Evolutionary conservation across 2,329 filamentous ascomycete genomes (phyloP).

Genomic region (Talaromyces albobiverticillius): DNA sequence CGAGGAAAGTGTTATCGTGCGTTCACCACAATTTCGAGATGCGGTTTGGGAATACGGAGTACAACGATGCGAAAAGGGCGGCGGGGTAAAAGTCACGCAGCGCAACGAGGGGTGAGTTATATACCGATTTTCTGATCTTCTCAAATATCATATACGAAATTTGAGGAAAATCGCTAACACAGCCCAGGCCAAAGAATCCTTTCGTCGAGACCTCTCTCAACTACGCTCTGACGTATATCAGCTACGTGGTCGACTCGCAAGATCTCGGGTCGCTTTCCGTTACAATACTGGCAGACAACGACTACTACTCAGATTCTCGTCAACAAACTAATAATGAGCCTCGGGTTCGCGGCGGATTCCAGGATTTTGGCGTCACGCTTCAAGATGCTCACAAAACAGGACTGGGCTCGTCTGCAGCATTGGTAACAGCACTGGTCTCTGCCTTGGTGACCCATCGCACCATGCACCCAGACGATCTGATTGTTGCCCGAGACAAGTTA

Average conservation of each 20-base stretch:
- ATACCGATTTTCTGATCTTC: conserved; percentile 1
- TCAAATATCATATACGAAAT: not conserved
- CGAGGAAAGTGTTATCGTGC: conserved; percentile 72
- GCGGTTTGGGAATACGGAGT: conserved; percentile 88
- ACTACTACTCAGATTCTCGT: conserved; percentile 83
- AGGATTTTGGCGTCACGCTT: conserved; percentile 73
- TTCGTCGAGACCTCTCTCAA: conserved; percentile 91
- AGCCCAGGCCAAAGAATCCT: conserved; percentile 60
- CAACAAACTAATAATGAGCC: conserved; percentile 34
- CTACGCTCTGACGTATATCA: conserved; percentile 81
- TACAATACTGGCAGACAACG: conserved; percentile 88
- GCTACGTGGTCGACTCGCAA: conserved; percentile 48
- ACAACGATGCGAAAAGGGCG: conserved; percentile 64
- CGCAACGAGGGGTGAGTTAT: conserved; percentile 37
- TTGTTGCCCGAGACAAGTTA: conserved; percentile 58
- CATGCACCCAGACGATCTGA: conserved; percentile 41
- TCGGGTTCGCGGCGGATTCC: conserved; percentile 58
- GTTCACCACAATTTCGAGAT: conserved; percentile 84
- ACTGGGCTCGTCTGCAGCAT: conserved; percentile 87
- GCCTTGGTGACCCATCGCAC: conserved; percentile 45
- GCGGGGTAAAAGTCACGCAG: conserved; percentile 79
- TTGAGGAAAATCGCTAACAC: not conserved
- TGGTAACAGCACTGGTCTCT: conserved; percentile 78
- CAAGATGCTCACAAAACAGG: conserved; percentile 88
- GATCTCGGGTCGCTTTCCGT: conserved; percentile 67